These are phyloP conservation scores for Oryza brachyantha DNA, from an alignment of 176 grass and related monocot species.

Conservation along the genomic window DNA sequence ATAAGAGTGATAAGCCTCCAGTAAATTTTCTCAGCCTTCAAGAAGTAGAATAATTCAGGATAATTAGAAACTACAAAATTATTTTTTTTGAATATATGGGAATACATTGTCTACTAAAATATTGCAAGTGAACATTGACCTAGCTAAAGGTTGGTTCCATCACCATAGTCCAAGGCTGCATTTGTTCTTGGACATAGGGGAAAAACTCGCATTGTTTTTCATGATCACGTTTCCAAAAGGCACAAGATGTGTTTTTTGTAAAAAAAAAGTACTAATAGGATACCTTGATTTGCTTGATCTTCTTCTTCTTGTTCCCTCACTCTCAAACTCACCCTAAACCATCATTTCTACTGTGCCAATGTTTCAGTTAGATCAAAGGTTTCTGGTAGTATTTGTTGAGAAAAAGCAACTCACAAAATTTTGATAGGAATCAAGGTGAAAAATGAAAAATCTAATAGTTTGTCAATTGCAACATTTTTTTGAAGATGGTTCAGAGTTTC, in stretches of 20 bases:
- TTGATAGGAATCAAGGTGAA: not conserved
- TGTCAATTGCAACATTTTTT: not conserved
- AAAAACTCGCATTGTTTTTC: too few species aligned
- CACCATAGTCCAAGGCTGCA: too few species aligned
- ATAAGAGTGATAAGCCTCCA: not conserved
- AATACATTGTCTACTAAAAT: not conserved
- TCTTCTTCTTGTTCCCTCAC: too few species aligned
- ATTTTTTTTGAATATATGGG: not conserved
- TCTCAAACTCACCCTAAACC: too few species aligned
- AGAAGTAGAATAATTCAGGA: not conserved
- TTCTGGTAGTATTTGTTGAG: not conserved
- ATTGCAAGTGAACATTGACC: not conserved
- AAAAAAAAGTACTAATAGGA: too few species aligned
- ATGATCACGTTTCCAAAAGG: too few species aligned
- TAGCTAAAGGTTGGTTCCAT: not conserved
- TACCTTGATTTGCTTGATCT: too few species aligned
- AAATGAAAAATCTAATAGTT: conserved; percentile 6
- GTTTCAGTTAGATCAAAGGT: conserved; percentile 1
- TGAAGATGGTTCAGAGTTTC: not conserved
- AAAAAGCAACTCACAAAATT: not conserved
- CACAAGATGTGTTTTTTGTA: too few species aligned
- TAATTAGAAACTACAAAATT: not conserved
- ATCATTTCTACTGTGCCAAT: not conserved
- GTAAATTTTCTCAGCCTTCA: conserved; percentile 10
- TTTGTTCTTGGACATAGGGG: too few species aligned